phyloP scores from a whole-genome alignment of 2,329 filamentous ascomycete species.

The Trichocomaceae sp. region DNA sequence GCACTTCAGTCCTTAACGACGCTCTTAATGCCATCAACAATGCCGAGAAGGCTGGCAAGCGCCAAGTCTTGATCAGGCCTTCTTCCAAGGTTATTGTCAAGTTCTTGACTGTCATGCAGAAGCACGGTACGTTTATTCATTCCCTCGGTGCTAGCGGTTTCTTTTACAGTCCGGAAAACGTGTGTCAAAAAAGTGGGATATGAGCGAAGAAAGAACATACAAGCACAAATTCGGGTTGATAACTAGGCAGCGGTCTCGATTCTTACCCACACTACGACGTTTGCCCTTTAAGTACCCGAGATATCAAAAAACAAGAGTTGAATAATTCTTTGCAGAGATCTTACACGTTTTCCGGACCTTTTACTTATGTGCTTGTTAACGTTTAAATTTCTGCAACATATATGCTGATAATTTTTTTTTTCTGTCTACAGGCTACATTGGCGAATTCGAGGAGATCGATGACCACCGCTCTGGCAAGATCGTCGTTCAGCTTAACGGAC shows the following conservation, averaged over 20 bases:
- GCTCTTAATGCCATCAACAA: constrained; percentile 99
- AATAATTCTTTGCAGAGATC: constrained; percentile 61
- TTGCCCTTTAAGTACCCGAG: constrained; percentile 99
- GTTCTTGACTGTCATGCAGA: constrained; percentile 99
- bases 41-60: constrained; percentile 99
- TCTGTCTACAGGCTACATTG: constrained; percentile 74
- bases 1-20: constrained; percentile 99
- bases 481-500: constrained; percentile 98
- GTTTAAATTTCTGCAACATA: constrained; percentile 93
- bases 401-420: constrained; percentile 44
- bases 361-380: constrained; percentile 64
- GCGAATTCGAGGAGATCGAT: constrained; percentile 98
- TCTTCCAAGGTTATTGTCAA: constrained; percentile 99
- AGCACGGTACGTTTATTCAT: constrained; percentile 72
- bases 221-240: constrained; percentile 77
- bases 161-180: constrained; percentile 8
- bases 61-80: constrained; percentile 96
- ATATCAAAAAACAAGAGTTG: constrained; percentile 56
- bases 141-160: neutral
- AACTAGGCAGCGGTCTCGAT: constrained; percentile 97
- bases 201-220: neutral
- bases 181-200: neutral
- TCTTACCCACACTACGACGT: constrained; percentile 63
- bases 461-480: constrained; percentile 99
- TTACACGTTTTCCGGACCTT: constrained; percentile 86